These are phyloP conservation scores for Termitomyces sp. DNA, from an alignment of 768 basidiomycete genomes.

Conservation along the genomic window DNA sequence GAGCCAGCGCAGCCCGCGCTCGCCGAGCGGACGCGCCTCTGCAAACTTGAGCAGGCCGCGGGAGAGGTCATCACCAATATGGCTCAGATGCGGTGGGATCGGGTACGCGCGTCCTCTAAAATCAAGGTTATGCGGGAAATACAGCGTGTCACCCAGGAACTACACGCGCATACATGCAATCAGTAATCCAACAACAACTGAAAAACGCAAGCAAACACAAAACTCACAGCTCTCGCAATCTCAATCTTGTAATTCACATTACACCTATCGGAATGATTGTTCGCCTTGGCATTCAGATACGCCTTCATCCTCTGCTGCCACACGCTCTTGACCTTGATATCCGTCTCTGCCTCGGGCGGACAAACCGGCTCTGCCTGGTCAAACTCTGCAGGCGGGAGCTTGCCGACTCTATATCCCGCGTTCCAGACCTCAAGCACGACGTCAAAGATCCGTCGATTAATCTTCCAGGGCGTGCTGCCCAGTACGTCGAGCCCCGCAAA, in stretches of 20 bases:
- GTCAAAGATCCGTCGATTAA: slow-evolving; percentile 79
- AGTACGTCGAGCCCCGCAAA: slow-evolving; percentile 90
- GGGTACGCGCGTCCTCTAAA: slow-evolving; percentile 98
- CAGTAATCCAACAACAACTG: background rate
- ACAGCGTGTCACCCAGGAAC: slow-evolving; percentile 88
- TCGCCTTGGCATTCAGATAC: slow-evolving; percentile 59
- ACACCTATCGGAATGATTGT: slow-evolving; percentile 89
- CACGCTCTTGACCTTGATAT: slow-evolving; percentile 48
- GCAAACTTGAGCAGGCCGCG: slow-evolving; percentile 86
- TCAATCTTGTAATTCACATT: slow-evolving; percentile 96
- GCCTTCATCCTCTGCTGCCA: slow-evolving; percentile 55
- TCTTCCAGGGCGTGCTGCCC: slow-evolving; percentile 84
- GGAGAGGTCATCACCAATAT: slow-evolving; percentile 92
- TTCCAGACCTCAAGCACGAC: slow-evolving; percentile 85
- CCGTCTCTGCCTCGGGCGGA: slow-evolving; percentile 43
- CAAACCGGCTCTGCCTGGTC: slow-evolving; percentile 64
- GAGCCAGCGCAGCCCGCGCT: slow-evolving; percentile 86
- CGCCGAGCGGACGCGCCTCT: slow-evolving; percentile 75
- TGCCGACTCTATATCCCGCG: slow-evolving; percentile 73
- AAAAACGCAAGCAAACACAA: slow-evolving; percentile 1
- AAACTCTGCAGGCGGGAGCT: slow-evolving; percentile 74
- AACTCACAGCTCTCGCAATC: slow-evolving; percentile 83
- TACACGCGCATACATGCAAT: slow-evolving; percentile 20
- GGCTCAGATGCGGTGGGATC: slow-evolving; percentile 91
- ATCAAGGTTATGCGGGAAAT: slow-evolving; percentile 94